A percentile compares a stretch with the other conserved stretches of the same genome.
Conservation (phyloP, 306 rosid species). For the Pyrus pyrifolia region DNA sequence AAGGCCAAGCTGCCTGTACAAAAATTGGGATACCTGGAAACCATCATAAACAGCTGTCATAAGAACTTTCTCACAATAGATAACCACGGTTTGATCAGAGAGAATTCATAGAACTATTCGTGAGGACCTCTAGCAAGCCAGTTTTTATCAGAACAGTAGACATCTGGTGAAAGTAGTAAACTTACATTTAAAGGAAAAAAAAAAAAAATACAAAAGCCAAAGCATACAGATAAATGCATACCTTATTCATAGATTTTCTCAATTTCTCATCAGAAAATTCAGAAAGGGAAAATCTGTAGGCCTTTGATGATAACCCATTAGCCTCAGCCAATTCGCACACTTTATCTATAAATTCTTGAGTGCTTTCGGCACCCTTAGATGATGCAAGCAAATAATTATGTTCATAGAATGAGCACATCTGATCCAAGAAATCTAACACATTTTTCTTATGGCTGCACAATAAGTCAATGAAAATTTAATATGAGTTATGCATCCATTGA, state of each 20-base stretch:
- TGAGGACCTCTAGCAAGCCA: not conserved
- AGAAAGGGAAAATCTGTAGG: conserved; percentile 41
- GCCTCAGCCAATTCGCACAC: conserved; percentile 75
- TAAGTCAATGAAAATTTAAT: not conserved
- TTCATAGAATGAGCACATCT: conserved; percentile 60
- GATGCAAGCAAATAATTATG: conserved; percentile 44
- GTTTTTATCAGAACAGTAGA: not conserved
- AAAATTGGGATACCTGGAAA: conserved; percentile 55
- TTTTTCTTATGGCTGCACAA: conserved; percentile 75
- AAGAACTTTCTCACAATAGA: not conserved
- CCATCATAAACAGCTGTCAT: not conserved
- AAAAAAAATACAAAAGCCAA: not conserved
- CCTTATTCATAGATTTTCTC: conserved; percentile 60
- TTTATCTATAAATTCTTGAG: conserved; percentile 50
- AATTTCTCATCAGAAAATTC: conserved; percentile 49
- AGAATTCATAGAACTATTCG: not conserved
- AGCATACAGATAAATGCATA: conserved; percentile 4
- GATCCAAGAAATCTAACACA: conserved; percentile 61
- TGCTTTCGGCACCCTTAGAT: conserved; percentile 34
- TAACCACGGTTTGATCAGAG: not conserved
- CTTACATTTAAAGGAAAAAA: not conserved
- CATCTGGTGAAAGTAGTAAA: not conserved
- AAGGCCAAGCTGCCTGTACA: conserved; percentile 54
- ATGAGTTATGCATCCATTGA: not conserved
- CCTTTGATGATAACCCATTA: conserved; percentile 64